Conservation (phyloP, 805 yeast genomes). For the Kuraishia floccosa region DNA sequence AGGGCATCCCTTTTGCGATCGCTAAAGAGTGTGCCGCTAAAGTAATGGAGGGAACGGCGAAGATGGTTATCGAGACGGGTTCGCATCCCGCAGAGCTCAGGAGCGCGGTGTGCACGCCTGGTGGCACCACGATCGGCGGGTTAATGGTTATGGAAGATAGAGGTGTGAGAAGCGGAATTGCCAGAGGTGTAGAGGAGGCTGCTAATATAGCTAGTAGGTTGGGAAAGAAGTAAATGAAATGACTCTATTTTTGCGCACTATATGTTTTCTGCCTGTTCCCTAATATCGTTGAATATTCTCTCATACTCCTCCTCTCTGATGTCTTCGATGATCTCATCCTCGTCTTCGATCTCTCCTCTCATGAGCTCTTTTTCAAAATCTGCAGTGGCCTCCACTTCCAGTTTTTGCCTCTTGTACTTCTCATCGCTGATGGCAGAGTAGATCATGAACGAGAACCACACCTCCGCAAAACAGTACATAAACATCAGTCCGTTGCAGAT, state of each 20-base stretch:
- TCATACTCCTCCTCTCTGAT: conserved; percentile 17
- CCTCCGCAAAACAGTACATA: conserved; percentile 47
- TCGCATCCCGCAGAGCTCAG: conserved; percentile 84
- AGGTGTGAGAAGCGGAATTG: conserved; percentile 78
- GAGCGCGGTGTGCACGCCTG: conserved; percentile 90
- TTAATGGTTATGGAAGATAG: conserved; percentile 84
- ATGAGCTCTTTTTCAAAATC: conserved; percentile 14
- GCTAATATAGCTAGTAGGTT: conserved; percentile 62
- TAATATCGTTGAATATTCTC: conserved; percentile 18
- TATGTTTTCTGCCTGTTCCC: conserved; percentile 2
- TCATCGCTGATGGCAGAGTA: conserved; percentile 58
- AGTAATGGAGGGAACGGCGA: conserved; percentile 89
- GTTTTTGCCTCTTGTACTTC: conserved; percentile 33
- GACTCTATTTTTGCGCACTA: too few species aligned
- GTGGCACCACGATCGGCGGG: conserved; percentile 96
- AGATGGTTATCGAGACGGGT: conserved; percentile 75
- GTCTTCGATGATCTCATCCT: conserved; percentile 10
- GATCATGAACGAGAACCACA: conserved; percentile 58
- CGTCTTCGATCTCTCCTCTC: conserved; percentile 14
- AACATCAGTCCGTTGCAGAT: conserved; percentile 57
- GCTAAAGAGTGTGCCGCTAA: conserved; percentile 85
- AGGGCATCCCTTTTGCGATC: conserved; percentile 84
- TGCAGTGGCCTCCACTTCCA: conserved; percentile 7
- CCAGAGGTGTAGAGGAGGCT: conserved; percentile 85
- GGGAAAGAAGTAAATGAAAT: conserved; percentile 44